phyloP scores from a whole-genome alignment of 2,329 filamentous ascomycete genomes.

The Fusarium guadeloupense region DNA sequence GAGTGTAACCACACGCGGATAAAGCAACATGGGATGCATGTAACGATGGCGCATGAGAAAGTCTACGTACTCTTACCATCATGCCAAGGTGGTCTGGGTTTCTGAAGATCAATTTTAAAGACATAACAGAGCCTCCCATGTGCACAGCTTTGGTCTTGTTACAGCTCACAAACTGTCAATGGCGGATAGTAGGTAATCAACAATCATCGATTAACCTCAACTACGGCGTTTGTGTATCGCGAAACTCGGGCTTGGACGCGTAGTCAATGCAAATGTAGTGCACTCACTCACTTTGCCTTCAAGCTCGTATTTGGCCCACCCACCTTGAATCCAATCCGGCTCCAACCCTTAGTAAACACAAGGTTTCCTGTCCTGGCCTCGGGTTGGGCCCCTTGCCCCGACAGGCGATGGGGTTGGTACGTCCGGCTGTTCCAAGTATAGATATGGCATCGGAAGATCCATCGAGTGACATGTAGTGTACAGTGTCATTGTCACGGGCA shows the following conservation, averaged over 20 bases:
- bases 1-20: slow-evolving; percentile 8
- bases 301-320: slow-evolving; percentile 37
- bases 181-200: neutral
- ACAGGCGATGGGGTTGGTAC: slow-evolving; percentile 36
- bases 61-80: slow-evolving; percentile 8
- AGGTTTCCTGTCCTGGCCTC: slow-evolving; percentile 28
- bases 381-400: slow-evolving; percentile 34
- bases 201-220: neutral
- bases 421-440: slow-evolving; percentile 38
- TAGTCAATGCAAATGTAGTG: slow-evolving; percentile 14
- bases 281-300: neutral
- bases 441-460: slow-evolving; percentile 24
- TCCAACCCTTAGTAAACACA: slow-evolving; percentile 35
- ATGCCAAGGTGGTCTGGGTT: neutral
- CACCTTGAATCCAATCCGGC: slow-evolving; percentile 26
- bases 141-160: slow-evolving; percentile 10
- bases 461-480: slow-evolving; percentile 28
- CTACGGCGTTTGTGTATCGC: slow-evolving; percentile 12
- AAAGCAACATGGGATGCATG: slow-evolving; percentile 9
- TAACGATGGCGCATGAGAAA: neutral
- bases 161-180: slow-evolving; percentile 1
- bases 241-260: slow-evolving; percentile 24
- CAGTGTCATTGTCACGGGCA: slow-evolving; percentile 3
- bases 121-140: neutral
- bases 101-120: neutral